Base-by-base conservation (phyloP, 129 eudicot species). In the Flaveria robusta region DNA sequence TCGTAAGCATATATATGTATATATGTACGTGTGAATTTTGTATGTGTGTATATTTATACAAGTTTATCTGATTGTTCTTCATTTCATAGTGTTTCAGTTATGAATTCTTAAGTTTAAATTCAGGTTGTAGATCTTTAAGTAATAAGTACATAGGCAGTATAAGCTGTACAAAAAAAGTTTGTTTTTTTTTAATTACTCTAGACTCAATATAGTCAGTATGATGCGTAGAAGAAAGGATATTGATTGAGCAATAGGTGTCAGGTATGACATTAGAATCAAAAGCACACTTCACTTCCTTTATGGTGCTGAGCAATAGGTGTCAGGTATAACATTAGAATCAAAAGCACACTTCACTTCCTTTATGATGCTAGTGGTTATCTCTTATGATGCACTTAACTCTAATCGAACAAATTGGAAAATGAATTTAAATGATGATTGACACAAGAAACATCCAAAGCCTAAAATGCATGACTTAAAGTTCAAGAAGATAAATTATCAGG, bases 151-250 rank as follows among this genome's bases (percentile, higher is more conserved):
- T n/a, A n/a, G n/a, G n/a, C n/a, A n/a, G n/a, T n/a, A n/a, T n/a
- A n/a, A n/a, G n/a, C n/a, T n/a, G n/a, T n/a, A n/a, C n/a, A n/a
- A n/a, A n/a, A n/a, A n/a, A n/a, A n/a, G n/a, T n/a, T n/a, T n/a
- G n/a, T n/a, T n/a, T n/a, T n/a, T n/a, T 34, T 71, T 72, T 39
- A 42, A 34, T 58, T 73, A 6, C 24, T 20, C 4, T 29, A 29
- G 77, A 73, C 68, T 73, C 14, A 56, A 41, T 41, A 39, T 73
- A 39, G 26, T 56, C 51, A 13, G 3, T 16, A 71, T 71, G 12
- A 23, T 6, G 13, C 29, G 23, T 14, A 13, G 55, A 41, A 56
- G 42, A 39, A 42, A 56, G 24, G 59, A 45, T 41, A 42, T 74
- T 15, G 45, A 16, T 42, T 45, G 43, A 34, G 68, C 43, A 62